phyloP scores from a whole-genome alignment of 176 grass and related monocot species.

The Dendrocalamus sinicus region DNA sequence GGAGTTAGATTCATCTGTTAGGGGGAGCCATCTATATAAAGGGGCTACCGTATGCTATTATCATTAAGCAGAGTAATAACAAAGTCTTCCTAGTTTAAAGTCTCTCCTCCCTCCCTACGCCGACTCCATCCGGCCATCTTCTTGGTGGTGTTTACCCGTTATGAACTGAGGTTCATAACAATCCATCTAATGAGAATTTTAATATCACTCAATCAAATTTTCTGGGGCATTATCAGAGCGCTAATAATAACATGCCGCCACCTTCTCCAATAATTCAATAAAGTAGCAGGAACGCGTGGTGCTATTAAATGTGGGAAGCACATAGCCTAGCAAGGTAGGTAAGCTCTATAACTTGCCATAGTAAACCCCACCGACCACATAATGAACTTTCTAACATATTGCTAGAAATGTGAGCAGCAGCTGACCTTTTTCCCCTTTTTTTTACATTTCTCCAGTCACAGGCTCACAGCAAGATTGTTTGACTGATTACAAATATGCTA shows the following conservation, averaged over 20 bases:
- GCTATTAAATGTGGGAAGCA: neutral
- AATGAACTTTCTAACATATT: slow-evolving; percentile 8
- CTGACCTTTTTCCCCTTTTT: neutral
- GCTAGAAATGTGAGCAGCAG: slow-evolving; percentile 19
- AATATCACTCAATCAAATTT: neutral
- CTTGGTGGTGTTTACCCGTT: no score
- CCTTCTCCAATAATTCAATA: neutral
- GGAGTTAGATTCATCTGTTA: no score
- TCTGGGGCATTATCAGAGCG: neutral
- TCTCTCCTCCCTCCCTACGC: no score
- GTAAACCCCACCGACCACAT: neutral
- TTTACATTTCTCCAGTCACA: neutral
- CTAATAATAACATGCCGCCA: neutral
- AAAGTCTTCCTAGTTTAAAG: no score
- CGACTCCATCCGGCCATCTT: no score
- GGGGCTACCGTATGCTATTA: no score
- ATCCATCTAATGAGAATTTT: neutral
- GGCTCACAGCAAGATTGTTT: neutral
- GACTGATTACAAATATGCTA: slow-evolving; percentile 9
- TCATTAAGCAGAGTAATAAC: no score
- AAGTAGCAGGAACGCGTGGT: neutral
- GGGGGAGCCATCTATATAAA: no score
- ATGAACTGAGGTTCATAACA: no score
- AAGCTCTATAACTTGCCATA: slow-evolving; percentile 4
- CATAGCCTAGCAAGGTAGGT: neutral